phyloP scores from a whole-genome alignment of 352 stramenopile genomes.

The Ophiocytium majus region DNA sequence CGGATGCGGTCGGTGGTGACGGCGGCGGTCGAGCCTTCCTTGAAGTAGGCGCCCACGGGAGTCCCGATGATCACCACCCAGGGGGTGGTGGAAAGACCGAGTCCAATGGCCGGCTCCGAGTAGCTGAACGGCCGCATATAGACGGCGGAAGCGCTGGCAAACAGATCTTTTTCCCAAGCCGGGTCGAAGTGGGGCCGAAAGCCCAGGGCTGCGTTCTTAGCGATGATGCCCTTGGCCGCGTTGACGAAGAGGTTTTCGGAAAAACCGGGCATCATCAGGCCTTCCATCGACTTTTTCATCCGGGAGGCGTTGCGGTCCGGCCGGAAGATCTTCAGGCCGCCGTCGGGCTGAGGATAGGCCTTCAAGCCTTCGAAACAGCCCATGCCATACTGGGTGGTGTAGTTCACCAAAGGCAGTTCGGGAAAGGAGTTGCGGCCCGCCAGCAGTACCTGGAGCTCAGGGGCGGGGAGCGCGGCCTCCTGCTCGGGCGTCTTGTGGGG shows the following conservation, averaged over 20 bases:
- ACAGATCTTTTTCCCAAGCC: background rate
- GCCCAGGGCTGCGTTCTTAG: no score
- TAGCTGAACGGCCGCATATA: background rate
- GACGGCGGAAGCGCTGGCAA: background rate
- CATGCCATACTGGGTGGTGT: background rate
- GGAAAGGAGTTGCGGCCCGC: no score
- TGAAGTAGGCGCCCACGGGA: background rate
- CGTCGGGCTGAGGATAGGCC: background rate
- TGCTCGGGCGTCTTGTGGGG: no score
- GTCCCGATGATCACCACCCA: background rate
- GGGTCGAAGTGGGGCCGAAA: background rate
- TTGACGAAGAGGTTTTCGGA: background rate
- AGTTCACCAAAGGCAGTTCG: no score
- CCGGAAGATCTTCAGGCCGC: background rate
- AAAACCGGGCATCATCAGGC: background rate
- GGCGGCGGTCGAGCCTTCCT: background rate
- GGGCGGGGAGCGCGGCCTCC: no score
- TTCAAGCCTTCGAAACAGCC: background rate
- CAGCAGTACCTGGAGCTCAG: no score
- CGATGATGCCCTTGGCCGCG: background rate
- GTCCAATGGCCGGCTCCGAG: background rate
- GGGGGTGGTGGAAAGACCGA: background rate
- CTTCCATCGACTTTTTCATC: background rate
- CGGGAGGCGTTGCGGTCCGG: background rate
- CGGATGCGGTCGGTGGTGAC: background rate